Evolutionary conservation across 495 filamentous ascomycete genomes (phyloP).

Genomic region (Xylaria intraflava): DNA sequence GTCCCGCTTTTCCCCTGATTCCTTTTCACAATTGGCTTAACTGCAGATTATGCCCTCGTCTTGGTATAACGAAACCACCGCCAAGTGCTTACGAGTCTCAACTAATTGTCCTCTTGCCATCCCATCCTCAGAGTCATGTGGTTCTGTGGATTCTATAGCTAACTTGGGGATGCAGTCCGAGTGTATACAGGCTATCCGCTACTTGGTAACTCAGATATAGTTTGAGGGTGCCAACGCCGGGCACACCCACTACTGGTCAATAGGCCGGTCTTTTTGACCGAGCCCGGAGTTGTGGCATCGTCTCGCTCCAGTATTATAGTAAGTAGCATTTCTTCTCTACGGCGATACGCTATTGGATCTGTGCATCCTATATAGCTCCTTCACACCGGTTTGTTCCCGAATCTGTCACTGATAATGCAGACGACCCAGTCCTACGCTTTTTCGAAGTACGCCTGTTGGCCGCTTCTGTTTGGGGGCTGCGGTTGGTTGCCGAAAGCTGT

Average conservation of each 20-base stretch:
- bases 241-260: not conserved
- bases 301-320: not conserved
- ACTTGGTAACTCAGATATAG: not conserved
- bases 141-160: not conserved
- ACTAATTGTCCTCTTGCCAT: not conserved
- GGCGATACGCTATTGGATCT: no score
- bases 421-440: not conserved
- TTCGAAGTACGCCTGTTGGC: not conserved
- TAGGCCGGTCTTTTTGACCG: not conserved
- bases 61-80: not conserved
- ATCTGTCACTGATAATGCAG: not conserved
- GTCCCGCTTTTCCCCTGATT: conserved; percentile 5
- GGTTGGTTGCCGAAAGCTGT: not conserved
- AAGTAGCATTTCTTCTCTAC: not conserved
- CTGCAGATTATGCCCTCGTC: not conserved
- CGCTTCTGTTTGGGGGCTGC: not conserved
- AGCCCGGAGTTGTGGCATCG: not conserved
- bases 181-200: not conserved
- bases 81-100: not conserved
- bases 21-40: conserved; percentile 1
- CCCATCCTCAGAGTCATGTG: not conserved
- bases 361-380: no score
- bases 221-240: not conserved
- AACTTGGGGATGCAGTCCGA: not conserved
- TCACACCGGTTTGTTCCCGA: not conserved